Evolutionary conservation across 768 basidiomycete genomes (phyloP), one percentile per base, ranked within the genome.

Genomic region (Suillus sp.): DNA sequence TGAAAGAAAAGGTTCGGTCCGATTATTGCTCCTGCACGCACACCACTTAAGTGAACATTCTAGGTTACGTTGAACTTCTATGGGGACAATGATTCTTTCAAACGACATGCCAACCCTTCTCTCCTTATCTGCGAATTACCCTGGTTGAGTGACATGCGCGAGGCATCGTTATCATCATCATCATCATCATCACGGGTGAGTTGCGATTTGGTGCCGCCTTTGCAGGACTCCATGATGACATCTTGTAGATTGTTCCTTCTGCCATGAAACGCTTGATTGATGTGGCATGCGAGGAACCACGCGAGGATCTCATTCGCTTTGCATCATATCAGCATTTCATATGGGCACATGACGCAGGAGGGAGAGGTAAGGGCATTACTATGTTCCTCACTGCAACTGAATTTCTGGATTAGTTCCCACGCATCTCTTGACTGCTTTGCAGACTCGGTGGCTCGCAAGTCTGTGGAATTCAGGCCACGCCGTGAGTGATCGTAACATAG

Each of bases 291-390:
- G 69, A 75, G 11, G 71, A 76, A 43, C 70, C 71, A 8, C 59
- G 66, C 16, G 68, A 71, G 47, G 70, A 84, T 4, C 69, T 90
- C 11, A 64, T 74, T 27, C 83, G 81, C 61, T 72, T 89, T 40
- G 74, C 82, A 14, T 70, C 79, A 0, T 86, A 87, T 68, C 85
- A 85, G 65, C 87, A 87, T 65, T 72, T 86, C n/a, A 45, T 81
- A 35, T 90, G 88, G 89, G 61, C 64, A 75, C 10, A 63, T 72
- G 22, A 75, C 54, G 78, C 81, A 34, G 76, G 75, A 6, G 72
- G 66, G 35, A 68, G 72, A 66, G 69, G 89, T 89, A 65, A 64
- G 80, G 54, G 10, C 10, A 30, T 27, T 5, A 37, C 38, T 62
- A 34, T 16, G 18, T 35, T 11, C 25, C 38, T 40, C 10, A 35